Conservation (phyloP, 352 stramenopile genomes). For the Globisporangium acanthophoron region DNA sequence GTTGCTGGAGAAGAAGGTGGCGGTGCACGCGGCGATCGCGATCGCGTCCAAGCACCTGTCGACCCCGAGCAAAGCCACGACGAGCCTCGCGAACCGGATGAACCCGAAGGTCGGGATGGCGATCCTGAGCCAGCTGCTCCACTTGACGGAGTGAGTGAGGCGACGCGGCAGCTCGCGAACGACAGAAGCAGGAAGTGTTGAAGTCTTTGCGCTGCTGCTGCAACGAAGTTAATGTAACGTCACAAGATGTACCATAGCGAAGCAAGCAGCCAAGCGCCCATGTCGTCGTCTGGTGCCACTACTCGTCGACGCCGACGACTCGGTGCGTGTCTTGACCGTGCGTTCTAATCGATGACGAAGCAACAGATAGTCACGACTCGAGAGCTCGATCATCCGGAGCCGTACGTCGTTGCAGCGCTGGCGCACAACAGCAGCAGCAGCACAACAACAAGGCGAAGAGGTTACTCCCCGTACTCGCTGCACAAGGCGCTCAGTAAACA, state of each 20-base stretch:
- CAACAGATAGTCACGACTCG: not conserved
- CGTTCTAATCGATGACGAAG: not conserved
- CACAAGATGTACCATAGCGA: not conserved
- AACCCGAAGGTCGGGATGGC: conserved; percentile 57
- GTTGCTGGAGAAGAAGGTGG: conserved; percentile 50
- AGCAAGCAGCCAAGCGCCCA: not conserved
- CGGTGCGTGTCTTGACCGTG: not conserved
- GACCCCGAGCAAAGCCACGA: conserved; percentile 9
- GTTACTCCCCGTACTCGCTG: conserved; percentile 11
- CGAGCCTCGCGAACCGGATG: conserved; percentile 57
- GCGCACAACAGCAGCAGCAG: conserved; percentile 3
- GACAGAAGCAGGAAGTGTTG: not conserved
- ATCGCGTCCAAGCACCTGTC: conserved; percentile 9
- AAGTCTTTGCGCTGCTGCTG: not conserved
- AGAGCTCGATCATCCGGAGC: conserved; percentile 5
- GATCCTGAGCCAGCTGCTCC: conserved; percentile 47
- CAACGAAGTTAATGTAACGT: not conserved
- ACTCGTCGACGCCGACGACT: not conserved
- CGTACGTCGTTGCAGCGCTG: conserved; percentile 9
- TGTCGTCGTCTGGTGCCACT: not conserved
- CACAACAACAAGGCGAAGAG: conserved; percentile 3
- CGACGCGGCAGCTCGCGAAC: not conserved
- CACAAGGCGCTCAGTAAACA: conserved; percentile 1
- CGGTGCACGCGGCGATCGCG: conserved; percentile 37
- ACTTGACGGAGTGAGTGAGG: conserved; percentile 5